phyloP scores from a whole-genome alignment of 2,329 filamentous ascomycete genomes.

The Pseudogymnoascus verrucosus region DNA sequence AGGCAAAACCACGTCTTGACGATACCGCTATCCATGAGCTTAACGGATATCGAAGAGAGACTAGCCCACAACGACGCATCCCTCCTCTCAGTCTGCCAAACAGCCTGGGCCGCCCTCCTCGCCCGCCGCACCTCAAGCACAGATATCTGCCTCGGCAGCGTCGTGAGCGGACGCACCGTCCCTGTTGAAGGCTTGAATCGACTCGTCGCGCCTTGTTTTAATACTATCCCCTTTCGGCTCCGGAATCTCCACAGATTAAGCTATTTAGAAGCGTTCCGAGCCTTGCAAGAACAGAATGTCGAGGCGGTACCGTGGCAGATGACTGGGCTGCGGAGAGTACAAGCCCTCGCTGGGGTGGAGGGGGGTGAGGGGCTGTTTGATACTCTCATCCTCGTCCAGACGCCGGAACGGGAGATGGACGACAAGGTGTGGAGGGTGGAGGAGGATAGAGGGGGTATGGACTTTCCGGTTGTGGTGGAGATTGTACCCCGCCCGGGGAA shows the following conservation, averaged over 20 bases:
- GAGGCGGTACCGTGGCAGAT: constrained; percentile 62
- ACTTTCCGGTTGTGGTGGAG: constrained; percentile 72
- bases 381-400: constrained; percentile 71
- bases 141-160: constrained; percentile 82
- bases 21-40: neutral
- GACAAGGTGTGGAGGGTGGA: constrained; percentile 46
- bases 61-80: constrained; percentile 49
- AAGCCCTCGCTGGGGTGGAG: constrained; percentile 39
- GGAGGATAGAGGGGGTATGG: constrained; percentile 57
- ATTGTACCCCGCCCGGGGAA: constrained; percentile 46
- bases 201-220: constrained; percentile 79
- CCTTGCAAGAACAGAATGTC: constrained; percentile 41
- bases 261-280: constrained; percentile 27
- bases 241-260: constrained; percentile 46
- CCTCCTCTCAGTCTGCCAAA: constrained; percentile 60
- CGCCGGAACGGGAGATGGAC: constrained; percentile 49
- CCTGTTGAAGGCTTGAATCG: constrained; percentile 57
- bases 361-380: constrained; percentile 59
- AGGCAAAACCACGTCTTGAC: neutral
- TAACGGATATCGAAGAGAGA: constrained; percentile 35
- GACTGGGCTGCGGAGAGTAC: constrained; percentile 65
- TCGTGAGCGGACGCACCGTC: constrained; percentile 69
- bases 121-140: constrained; percentile 43
- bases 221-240: constrained; percentile 69
- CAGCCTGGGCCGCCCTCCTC: constrained; percentile 63